Evolutionary conservation across 495 filamentous ascomycete species (phyloP).

Genomic region (Cudoniella acicularis): DNA sequence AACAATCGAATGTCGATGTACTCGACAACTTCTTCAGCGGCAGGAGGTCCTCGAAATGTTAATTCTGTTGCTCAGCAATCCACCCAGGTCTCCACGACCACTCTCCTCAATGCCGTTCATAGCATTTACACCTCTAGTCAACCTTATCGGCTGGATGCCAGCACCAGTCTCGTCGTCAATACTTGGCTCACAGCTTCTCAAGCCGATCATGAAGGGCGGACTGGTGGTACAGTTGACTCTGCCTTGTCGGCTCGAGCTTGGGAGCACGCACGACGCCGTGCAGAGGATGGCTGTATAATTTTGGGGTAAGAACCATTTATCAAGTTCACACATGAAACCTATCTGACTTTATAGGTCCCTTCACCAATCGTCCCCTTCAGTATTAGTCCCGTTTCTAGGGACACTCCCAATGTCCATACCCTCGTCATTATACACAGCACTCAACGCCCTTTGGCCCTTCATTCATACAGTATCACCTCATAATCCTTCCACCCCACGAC

Average conservation of each 20-base stretch:
- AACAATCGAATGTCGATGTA: slow-evolving; percentile 80
- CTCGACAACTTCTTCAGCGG: slow-evolving; percentile 66
- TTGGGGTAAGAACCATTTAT: slow-evolving; percentile 58
- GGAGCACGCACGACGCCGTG: slow-evolving; percentile 93
- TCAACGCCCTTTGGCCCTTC: slow-evolving; percentile 80
- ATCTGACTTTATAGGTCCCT: slow-evolving; percentile 59
- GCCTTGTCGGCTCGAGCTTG: slow-evolving; percentile 80
- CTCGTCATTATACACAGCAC: slow-evolving; percentile 64
- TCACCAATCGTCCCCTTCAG: slow-evolving; percentile 81
- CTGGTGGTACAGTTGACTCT: slow-evolving; percentile 74
- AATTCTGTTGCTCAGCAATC: slow-evolving; percentile 58
- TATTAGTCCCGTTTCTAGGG: slow-evolving; percentile 76
- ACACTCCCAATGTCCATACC: slow-evolving; percentile 78
- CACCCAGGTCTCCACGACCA: slow-evolving; percentile 84
- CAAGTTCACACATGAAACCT: background rate
- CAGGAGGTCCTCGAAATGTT: slow-evolving; percentile 50
- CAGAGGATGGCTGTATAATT: slow-evolving; percentile 92
- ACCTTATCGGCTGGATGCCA: slow-evolving; percentile 82
- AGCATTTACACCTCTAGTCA: slow-evolving; percentile 78
- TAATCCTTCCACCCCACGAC: slow-evolving; percentile 79
- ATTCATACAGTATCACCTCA: slow-evolving; percentile 80
- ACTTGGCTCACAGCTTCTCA: slow-evolving; percentile 83
- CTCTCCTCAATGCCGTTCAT: slow-evolving; percentile 86
- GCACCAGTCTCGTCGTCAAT: slow-evolving; percentile 90
- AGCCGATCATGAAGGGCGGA: slow-evolving; percentile 57